Conservation (phyloP, 495 filamentous ascomycete species). For the Aspergillus sclerotioniger region DNA sequence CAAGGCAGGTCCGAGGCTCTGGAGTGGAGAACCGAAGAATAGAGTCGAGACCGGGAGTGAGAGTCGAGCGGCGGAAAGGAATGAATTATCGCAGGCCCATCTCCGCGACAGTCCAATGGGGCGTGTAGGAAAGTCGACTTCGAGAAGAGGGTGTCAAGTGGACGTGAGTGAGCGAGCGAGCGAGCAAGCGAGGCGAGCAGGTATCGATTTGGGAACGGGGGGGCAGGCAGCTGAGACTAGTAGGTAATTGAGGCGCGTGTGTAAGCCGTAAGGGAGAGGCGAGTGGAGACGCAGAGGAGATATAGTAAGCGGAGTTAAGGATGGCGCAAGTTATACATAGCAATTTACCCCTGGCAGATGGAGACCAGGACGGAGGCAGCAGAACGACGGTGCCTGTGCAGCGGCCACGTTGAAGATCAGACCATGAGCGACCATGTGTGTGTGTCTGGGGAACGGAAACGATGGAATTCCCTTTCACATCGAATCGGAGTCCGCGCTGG, state of each 20-base stretch:
- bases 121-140: not conserved
- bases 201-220: not conserved
- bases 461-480: not conserved
- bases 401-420: slow-evolving; percentile 28
- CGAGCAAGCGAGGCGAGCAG: not conserved
- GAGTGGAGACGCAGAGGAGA: slow-evolving; percentile 5
- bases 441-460: slow-evolving; percentile 21
- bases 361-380: slow-evolving; percentile 3
- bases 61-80: not conserved
- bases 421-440: slow-evolving; percentile 10
- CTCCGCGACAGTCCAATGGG: slow-evolving; percentile 8
- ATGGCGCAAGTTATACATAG: slow-evolving; percentile 6
- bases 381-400: slow-evolving; percentile 16
- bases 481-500: not conserved
- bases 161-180: not conserved
- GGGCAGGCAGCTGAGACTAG: not conserved
- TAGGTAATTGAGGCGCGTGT: not conserved
- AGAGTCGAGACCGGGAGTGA: not conserved
- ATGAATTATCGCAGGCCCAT: slow-evolving; percentile 13
- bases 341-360: slow-evolving; percentile 18
- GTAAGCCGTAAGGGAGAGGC: slow-evolving; percentile 2
- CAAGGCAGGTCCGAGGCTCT: not conserved
- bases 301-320: slow-evolving; percentile 6
- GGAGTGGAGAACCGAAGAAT: slow-evolving; percentile 1
- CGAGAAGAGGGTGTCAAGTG: not conserved